Conservation (phyloP, 1,284 basidiomycete species). For the Fomitopsis pinicola region DNA sequence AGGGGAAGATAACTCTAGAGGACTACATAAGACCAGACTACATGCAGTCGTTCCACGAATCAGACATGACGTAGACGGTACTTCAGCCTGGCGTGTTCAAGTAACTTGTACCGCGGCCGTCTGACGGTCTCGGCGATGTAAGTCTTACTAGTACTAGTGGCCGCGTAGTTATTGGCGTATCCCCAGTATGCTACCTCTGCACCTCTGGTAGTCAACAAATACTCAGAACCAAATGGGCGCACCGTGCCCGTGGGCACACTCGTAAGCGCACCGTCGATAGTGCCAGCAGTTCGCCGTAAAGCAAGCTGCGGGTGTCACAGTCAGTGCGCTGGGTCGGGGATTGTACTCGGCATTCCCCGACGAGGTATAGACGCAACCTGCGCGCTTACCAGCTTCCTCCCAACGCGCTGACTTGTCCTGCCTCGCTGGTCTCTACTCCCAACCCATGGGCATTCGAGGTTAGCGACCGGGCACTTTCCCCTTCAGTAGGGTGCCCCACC, state of each 20-base stretch:
- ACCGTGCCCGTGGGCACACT: background rate
- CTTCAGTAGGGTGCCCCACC: slow-evolving; percentile 30
- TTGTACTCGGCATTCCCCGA: background rate
- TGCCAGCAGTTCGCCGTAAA: background rate
- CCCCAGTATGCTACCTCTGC: too few species aligned
- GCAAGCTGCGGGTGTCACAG: background rate
- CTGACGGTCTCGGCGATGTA: too few species aligned
- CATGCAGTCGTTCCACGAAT: background rate
- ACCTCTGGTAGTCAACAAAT: background rate
- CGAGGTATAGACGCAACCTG: background rate
- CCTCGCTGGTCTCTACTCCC: slow-evolving; percentile 30
- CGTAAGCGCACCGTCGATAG: background rate
- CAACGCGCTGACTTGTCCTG: slow-evolving; percentile 29
- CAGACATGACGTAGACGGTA: background rate
- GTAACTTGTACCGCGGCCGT: background rate
- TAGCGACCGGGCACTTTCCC: slow-evolving; percentile 37
- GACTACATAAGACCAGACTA: background rate
- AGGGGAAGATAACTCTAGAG: background rate
- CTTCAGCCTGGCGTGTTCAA: background rate
- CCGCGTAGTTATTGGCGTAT: background rate
- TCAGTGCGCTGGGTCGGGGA: too few species aligned
- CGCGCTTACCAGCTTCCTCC: background rate
- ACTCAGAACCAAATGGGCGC: background rate
- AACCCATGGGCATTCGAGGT: slow-evolving; percentile 24
- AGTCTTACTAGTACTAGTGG: background rate